Conservation (phyloP, 2,329 filamentous ascomycete species). For the Talaromyces atroroseus region DNA sequence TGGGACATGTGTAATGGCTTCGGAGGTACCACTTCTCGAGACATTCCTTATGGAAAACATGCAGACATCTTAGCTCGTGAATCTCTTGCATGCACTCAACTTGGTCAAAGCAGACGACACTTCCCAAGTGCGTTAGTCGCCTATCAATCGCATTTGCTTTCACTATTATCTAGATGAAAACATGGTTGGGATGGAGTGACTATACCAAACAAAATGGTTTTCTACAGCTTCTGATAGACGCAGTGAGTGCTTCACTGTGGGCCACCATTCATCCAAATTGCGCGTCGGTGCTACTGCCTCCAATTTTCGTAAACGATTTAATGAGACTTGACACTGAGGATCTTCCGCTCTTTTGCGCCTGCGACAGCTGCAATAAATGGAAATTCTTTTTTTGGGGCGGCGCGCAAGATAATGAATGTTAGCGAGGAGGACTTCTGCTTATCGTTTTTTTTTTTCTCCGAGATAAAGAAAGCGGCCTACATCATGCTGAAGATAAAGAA, state of each 20-base stretch:
- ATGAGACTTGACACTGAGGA: conserved; percentile 21
- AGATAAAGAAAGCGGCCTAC: conserved; percentile 6
- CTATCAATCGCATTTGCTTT: neutral
- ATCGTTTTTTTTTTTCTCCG: too few species aligned
- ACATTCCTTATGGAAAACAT: conserved; percentile 37
- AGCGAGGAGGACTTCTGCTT: neutral
- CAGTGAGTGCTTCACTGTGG: conserved; percentile 27
- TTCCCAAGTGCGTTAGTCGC: conserved; percentile 15
- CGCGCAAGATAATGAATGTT: neutral
- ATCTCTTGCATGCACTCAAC: conserved; percentile 32
- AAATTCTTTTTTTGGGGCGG: conserved; percentile 23
- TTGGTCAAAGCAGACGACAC: conserved; percentile 35
- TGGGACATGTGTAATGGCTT: conserved; percentile 35
- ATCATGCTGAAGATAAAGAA: conserved; percentile 13
- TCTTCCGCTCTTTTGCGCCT: conserved; percentile 16
- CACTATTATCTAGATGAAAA: neutral
- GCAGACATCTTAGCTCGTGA: conserved; percentile 33
- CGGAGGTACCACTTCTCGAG: conserved; percentile 37
- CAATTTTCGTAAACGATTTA: conserved; percentile 29
- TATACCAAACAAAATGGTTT: conserved; percentile 33
- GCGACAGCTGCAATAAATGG: conserved; percentile 30
- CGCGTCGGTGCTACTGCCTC: conserved; percentile 32
- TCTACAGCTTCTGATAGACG: conserved; percentile 29
- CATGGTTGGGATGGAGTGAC: neutral
- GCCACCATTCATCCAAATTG: conserved; percentile 35